Conservation (phyloP, 345 rosid genomes). For the Corchorus olitorius region DNA sequence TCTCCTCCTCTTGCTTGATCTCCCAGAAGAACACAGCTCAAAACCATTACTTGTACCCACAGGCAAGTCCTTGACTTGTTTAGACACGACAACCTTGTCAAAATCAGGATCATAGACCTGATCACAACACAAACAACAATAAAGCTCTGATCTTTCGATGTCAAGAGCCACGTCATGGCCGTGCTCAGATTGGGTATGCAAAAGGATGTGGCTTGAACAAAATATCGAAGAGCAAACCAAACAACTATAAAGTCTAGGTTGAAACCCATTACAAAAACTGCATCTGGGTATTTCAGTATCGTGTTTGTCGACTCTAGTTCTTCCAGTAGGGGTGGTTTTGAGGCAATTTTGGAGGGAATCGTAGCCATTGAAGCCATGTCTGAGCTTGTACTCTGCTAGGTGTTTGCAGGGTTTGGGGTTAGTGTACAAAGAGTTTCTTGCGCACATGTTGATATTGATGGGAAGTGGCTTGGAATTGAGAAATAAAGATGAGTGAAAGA, state of each 20-base stretch:
- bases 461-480: conserved; percentile 12
- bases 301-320: conserved; percentile 42
- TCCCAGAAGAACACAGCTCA: conserved; percentile 36
- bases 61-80: conserved; percentile 43
- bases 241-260: conserved; percentile 61
- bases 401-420: conserved; percentile 72
- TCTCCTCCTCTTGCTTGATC: conserved; percentile 68
- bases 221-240: conserved; percentile 69
- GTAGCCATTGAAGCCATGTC: conserved; percentile 57
- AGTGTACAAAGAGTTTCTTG: conserved; percentile 42
- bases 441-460: conserved; percentile 44
- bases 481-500: conserved; percentile 14
- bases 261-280: conserved; percentile 54
- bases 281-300: conserved; percentile 56
- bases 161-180: conserved; percentile 79
- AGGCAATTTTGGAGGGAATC: conserved; percentile 49
- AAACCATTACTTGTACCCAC: conserved; percentile 36
- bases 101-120: conserved; percentile 89
- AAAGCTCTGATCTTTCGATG: conserved; percentile 86
- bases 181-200: conserved; percentile 53
- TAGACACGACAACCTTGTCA: conserved; percentile 64
- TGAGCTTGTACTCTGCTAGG: conserved; percentile 76
- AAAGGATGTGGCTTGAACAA: conserved; percentile 68
- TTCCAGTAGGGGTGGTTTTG: conserved; percentile 50
- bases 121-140: conserved; percentile 74